Evolutionary conservation across 805 yeast genomes (phyloP), one percentile per base, ranked within the genome.

Genomic region (Barnettozyma pratensis): DNA sequence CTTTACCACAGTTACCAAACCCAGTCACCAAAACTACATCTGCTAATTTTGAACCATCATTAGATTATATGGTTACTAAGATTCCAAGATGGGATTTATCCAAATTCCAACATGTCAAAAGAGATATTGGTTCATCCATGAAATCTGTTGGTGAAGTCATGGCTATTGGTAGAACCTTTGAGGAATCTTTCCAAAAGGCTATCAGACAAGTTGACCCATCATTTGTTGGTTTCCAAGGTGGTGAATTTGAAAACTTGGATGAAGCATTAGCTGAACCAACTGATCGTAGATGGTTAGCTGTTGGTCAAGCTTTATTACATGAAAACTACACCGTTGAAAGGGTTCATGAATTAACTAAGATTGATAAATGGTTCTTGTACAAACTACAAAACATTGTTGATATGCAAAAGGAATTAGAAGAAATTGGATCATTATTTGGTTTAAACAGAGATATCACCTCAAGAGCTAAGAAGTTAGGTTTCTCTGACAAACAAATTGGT

Each of bases 81-180:
- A 90, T 92, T 64, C 99, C 99, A 60, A 83, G 97, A 73, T 92
- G 99, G 99, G 99, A 92, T 75, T 75, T 92, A 68, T 70, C 94
- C 58, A 92, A 92, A 77, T 94, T 92, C 76, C 95, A 87, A 67
- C 96, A 89, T 64, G 99, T 92, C 54, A 87, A 88, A 68, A 81
- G 96, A 69, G 89, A 85, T 54, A 86, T 92, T 64, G 96, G 97
- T 42, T 87, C 96, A 8, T 83, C 97, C 40, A 92, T 92, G 99
- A 92, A 92, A 71, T 91, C 97, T 51, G 99, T 92, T 48, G 99
- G 99, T 69, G 99, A 92, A 72, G 99, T 92, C 51, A 92, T 92
- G 99, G 95, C 97, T 41, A 94, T 92, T 64, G 99, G 99, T 64
- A 85, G 99, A 73, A 92, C 83, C 55, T 92, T 92, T 66, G 99